Conservation (phyloP, 352 stramenopile species). For the Albugo laibachii region DNA sequence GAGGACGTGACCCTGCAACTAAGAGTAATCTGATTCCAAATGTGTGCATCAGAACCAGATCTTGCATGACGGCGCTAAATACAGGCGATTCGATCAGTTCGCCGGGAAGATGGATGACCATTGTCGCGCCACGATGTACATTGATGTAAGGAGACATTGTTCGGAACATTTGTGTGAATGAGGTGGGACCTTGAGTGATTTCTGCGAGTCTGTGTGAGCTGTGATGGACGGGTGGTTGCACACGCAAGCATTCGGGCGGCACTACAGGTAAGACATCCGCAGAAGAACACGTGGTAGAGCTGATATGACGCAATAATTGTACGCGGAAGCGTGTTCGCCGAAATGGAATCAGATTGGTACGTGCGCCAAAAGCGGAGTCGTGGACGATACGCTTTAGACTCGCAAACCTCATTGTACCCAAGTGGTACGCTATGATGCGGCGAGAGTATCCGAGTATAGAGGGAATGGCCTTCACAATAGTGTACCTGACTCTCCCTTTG, state of each 20-base stretch:
- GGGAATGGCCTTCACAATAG: too few relatives aligned
- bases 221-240: slow-evolving; percentile 13
- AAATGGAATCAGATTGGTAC: too few relatives aligned
- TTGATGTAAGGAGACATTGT: slow-evolving; percentile 96
- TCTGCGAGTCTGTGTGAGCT: neutral
- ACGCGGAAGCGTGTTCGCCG: too few relatives aligned
- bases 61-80: slow-evolving; percentile 86
- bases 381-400: too few relatives aligned
- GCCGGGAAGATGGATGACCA: slow-evolving; percentile 92
- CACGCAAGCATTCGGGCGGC: slow-evolving; percentile 50
- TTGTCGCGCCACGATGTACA: slow-evolving; percentile 86
- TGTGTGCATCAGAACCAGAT: slow-evolving; percentile 90
- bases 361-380: too few relatives aligned
- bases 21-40: slow-evolving; percentile 89
- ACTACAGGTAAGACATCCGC: slow-evolving; percentile 48
- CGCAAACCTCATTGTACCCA: too few relatives aligned
- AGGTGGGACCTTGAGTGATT: slow-evolving; percentile 15
- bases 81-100: slow-evolving; percentile 85
- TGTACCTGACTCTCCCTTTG: too few relatives aligned
- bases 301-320: too few relatives aligned
- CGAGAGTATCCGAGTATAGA: too few relatives aligned
- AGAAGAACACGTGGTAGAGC: too few relatives aligned
- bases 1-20: slow-evolving; percentile 87
- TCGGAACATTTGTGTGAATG: slow-evolving; percentile 86
- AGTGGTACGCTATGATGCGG: too few relatives aligned